Base-by-base conservation (phyloP, 139 green algal genomes). In the Dunaliella primolecta region DNA sequence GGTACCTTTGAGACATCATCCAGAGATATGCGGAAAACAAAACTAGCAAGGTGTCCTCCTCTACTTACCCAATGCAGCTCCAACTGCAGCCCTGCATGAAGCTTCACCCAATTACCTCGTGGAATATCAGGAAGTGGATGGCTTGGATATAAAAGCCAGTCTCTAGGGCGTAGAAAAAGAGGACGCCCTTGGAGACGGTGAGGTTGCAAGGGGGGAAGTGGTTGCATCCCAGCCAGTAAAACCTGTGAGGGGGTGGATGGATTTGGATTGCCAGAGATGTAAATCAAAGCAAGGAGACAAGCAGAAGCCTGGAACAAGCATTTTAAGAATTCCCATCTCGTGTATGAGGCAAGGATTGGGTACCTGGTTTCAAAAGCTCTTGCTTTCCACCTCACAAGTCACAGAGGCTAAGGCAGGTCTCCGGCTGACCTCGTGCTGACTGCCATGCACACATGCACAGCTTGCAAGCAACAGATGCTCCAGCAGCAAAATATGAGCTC, bases 121-220 rank as follows among this genome's bases (percentile, higher is more conserved):
- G 55, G 70, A 91, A 89, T 2, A 88, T 78, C 25, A 93, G 81
- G 77, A 92, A 93, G 33, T 90, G 89, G 11, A 93, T 87, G 35
- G 90, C 87, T 78, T 93, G 87, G 31, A 91, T 46, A 79, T 98
- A 98, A 81, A 95, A 97, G 27, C 92, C 95, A n/a, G 96, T 89
- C 83, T 96, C 87, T 36, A 96, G 75, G 81, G 84, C 86, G 83
- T 98, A 98, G 79, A 96, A 92, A 33, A 97, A 86, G 23, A 93
- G 87, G 81, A 97, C 76, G 25, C 88, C 88, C 33, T 80, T 55
- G 3, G 82, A 86, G 1, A 92, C 83, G 24, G 76, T 79, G 2
- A 87, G 77, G 56, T 93, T 89, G 87, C 93, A 96, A 11, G 93
- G 93, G n/a, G 88, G 88, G 38, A 95, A 89, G 71, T 81, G 75